Base-by-base conservation (phyloP, 495 filamentous ascomycete genomes). In the Penicillium mononematosum region DNA sequence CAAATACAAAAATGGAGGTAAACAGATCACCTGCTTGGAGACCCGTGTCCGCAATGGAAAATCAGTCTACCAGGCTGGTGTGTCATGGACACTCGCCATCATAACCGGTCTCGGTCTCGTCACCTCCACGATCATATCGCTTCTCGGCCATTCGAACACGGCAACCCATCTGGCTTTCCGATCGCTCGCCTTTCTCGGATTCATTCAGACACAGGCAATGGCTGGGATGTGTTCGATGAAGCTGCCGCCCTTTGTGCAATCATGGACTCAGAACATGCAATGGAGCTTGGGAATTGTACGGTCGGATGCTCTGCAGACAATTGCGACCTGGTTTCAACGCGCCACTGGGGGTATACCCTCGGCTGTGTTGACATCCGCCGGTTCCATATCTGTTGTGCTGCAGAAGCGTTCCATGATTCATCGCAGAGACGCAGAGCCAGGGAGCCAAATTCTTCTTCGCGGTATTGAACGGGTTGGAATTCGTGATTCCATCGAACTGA, bases 221-320 rank as follows among this genome's bases (percentile, higher is more conserved):
- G 78, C 92, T 55, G 94, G 92, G 39, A 87, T 96, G 78, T 87
- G 83, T 36, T 79, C 88, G 3, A 84, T 96, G 14, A 77, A 78
- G 29, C 81, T 96, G 43, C 94, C 93, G 4, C 94, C 94, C 0
- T 88, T 96, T 41, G 94, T 94, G 32, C 82, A 88, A 64, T 81
- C 92, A 0, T 98, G 94, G 94, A 96, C 92, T 2, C 93, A 98
- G 75, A 91, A 96, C 64, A 97, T 97, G 77, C 86, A 92, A 71
- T 98, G 94, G 94, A 92, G 85, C 67, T 91, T 98, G 88, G 94
- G 94, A 60, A 91, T 98, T 63, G 92, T 98, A 62, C 81, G 83
- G 51, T 81, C 95, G 58, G 78, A 76, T 42, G 96, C 96, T 72
- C 82, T 98, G 67, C 88, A 98, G 68, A 76, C 80, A 29, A 90